Evolutionary conservation across 768 basidiomycete species (phyloP), one percentile per base, ranked within the genome.

Genomic region (Pulveroboletus sp.): DNA sequence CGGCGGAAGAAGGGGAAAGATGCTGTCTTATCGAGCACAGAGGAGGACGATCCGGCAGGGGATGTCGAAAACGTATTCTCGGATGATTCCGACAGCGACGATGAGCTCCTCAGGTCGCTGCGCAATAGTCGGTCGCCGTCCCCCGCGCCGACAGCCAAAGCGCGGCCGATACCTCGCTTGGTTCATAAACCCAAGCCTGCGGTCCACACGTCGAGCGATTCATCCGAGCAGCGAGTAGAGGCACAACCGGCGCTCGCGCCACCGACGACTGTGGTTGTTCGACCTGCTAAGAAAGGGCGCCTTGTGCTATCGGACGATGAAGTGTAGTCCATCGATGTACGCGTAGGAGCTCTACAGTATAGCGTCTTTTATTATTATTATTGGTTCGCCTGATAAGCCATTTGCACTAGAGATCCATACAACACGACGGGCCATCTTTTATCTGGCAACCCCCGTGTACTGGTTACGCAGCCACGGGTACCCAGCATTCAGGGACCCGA

Each of bases 1-100:
- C 82, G 88, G 67, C 77, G 70, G 48, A 72, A 65, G 46, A 70
- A 67, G 49, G 69, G 46, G 6, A 75, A 41, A 68, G 79, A 57
- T 74, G 75, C 59, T 71, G 79, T 63, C 63, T 75, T 45, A 66
- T 74, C 68, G 72, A 68, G 75, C 26, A 41, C 39, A 32, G 56
- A 75, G 58, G 66, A 39, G 27, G 66, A 46, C 18, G 58, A 47
- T 39, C 57, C 35, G 53, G 51, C 13, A 60, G 50, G 13, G 21
- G 59, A 50, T 46, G 39, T 40, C 26, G 5, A 9, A 13, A 54
- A 46, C 35, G 49, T 61, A n/a, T 58, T 53, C 3, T 51, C 54
- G 31, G 59, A 57, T 31, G 61, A 58, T 43, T 50, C 54, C 8
- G 54, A 56, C 26, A 65, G 59, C 13, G 63, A 67, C n/a, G 65